Evolutionary conservation across 2,329 filamentous ascomycete species (phyloP), one percentile per base, ranked within the genome.

Genomic region (Emericellopsis atlantica): DNA sequence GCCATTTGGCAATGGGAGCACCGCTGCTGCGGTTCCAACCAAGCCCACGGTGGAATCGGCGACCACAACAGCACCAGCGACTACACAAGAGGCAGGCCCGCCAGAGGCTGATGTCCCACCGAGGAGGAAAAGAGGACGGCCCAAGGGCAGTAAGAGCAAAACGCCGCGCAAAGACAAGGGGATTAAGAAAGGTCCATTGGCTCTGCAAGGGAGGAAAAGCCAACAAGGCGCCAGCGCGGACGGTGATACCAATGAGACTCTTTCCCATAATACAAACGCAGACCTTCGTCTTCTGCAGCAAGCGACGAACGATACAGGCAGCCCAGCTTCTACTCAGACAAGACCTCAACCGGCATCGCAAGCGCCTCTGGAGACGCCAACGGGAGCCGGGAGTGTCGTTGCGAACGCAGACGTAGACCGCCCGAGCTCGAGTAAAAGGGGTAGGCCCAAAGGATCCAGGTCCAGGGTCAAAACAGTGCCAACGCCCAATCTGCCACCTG

Each of bases 41-140:
- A 29, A 29, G 14, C 15, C 33, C 15, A 35, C 15, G 12, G 12
- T 5, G 32, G 32, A 4, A 12, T 33, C 15, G 5, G 32, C 15
- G 32, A 15, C 9, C n/a, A 10, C 18, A 35, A 35, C 33, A 10
- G 33, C 33, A 35, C 33, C 23, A n/a, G 34, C 40, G 21, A 37
- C 36, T 15, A 15, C 41, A 37, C 41, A 26, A 14, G 14, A 32
- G 24, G 38, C 33, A 34, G 32, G 47, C 15, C 37, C 48, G 15
- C 33, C 46, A 6, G 44, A 44, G 7, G 38, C 29, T n/a, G 39
- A 36, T 7, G 18, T 39, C 2, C 43, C 53, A 18, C 39, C 53
- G 31, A 74, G 67, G 49, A 62, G 71, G 39, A 58, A 61, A 6
- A 63, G 72, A 45, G 73, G 74, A 14, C 61, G 74, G 15, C 73